Base-by-base conservation (phyloP, 495 filamentous ascomycete species). In the Aspergillus mulundensis region DNA sequence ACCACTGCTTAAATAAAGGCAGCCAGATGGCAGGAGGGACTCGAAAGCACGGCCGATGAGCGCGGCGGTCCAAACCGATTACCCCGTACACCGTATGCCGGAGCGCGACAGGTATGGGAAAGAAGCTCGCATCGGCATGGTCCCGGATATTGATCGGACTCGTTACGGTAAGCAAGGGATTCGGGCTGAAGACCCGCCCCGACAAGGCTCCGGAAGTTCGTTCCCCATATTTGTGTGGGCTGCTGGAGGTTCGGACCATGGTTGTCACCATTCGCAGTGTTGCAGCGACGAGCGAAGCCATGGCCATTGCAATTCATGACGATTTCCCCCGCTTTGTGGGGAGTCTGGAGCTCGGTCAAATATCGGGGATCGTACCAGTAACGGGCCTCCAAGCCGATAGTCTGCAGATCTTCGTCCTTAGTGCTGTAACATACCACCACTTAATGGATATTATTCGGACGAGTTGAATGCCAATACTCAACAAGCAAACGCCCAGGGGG, bases 281-380 rank as follows among this genome's bases (percentile, higher is more conserved):
- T 40, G 38, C 25, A 16, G 18, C 1, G 14, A 39, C 23, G 30
- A 5, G 16, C 18, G 14, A 46, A 18, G 43, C 43, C 43, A 28
- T 38, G 30, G 45, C 45, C 45, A 34, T 48, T n/a, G 15, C 45
- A 20, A 16, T 34, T 3, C 7, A 50, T 38, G 47, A 20, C 18
- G 30, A n/a, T 39, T 7, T 15, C 18, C 40, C 38, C 46, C 45
- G 54, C 36, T 42, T 47, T 46, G 42, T 50, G 28, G 43, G 15
- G 4, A 39, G 32, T 54, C 28, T 45, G 7, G 24, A 36, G 45
- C 51, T 57, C 61, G 61, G 57, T 52, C 61, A 55, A 60, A 58
- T 63, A 63, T 60, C 61, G 61, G 61, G 25, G 50, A 45, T 58
- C 19, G 28, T 59, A 24, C 53, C 53, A 60, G 39, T 49, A 32